Evolutionary conservation across 768 basidiomycete species (phyloP).

Genomic region (Tephrocybe sp.): DNA sequence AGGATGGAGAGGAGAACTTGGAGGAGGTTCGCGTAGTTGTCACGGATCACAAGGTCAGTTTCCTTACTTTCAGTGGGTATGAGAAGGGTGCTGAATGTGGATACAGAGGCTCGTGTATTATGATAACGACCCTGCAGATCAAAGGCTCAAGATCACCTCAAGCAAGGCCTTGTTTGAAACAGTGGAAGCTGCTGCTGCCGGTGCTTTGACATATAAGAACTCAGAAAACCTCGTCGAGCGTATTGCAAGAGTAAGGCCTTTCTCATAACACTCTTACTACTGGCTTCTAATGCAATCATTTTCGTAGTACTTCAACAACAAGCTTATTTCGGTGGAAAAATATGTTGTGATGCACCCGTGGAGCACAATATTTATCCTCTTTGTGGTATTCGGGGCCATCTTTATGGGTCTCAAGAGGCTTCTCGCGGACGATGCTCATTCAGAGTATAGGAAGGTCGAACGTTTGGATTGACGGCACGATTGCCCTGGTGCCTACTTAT

Average conservation of each 20-base stretch:
- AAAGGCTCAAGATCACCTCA: constrained; percentile 52
- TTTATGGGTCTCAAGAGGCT: constrained; percentile 26
- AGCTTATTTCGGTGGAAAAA: constrained; percentile 32
- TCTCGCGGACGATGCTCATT: constrained; percentile 19
- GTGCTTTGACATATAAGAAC: constrained; percentile 47
- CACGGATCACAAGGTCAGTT: constrained; percentile 72
- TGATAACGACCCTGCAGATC: constrained; percentile 57
- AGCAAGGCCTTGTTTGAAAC: constrained; percentile 57
- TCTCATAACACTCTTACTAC: not conserved
- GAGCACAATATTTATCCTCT: constrained; percentile 28
- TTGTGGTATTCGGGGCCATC: constrained; percentile 23
- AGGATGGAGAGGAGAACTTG: constrained; percentile 22
- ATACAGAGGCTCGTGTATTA: constrained; percentile 72
- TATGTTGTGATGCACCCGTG: constrained; percentile 35
- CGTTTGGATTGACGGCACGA: constrained; percentile 27
- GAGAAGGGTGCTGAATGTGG: constrained; percentile 1
- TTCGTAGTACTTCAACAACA: constrained; percentile 41
- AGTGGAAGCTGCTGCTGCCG: constrained; percentile 61
- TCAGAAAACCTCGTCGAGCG: constrained; percentile 75
- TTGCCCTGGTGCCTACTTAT: too few species aligned
- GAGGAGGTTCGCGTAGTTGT: constrained; percentile 59
- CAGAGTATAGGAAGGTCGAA: constrained; percentile 26
- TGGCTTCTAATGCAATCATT: not conserved
- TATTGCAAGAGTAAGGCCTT: constrained; percentile 48
- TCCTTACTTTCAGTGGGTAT: not conserved